These are phyloP conservation scores for Coffea canephora DNA, from an alignment of 257 asterid genomes.

Conservation along the genomic window DNA sequence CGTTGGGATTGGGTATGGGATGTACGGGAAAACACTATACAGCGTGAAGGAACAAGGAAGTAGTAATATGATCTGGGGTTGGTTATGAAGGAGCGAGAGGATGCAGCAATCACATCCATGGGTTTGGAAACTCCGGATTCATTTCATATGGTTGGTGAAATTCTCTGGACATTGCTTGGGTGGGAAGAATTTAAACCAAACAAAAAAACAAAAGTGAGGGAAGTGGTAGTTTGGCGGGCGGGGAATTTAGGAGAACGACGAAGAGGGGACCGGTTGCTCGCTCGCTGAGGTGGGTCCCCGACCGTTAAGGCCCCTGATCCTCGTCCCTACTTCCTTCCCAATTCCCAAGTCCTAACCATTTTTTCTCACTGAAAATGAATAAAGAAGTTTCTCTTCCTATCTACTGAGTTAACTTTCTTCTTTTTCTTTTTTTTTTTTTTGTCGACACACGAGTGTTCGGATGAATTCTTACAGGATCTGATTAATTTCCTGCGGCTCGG, in stretches of 20 bases:
- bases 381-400: no score
- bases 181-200: constrained; percentile 1
- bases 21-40: neutral
- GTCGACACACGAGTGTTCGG: no score
- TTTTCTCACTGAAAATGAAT: no score
- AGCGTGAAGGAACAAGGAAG: neutral
- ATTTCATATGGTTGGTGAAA: neutral
- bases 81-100: neutral
- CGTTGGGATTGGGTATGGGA: neutral
- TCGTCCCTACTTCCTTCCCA: no score
- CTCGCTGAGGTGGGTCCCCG: no score
- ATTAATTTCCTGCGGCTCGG: no score
- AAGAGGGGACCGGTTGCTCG: no score
- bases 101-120: constrained; percentile 1
- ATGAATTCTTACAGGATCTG: no score
- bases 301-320: no score
- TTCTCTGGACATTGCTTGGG: constrained; percentile 17
- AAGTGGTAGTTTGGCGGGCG: constrained; percentile 14
- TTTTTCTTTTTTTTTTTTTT: no score
- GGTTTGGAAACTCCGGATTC: neutral
- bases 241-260: neutral
- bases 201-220: neutral
- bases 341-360: no score
- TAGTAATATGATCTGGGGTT: neutral
- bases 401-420: no score